These are phyloP conservation scores for Lentinula lateritia DNA, from an alignment of 768 basidiomycete species.

Conservation along the genomic window DNA sequence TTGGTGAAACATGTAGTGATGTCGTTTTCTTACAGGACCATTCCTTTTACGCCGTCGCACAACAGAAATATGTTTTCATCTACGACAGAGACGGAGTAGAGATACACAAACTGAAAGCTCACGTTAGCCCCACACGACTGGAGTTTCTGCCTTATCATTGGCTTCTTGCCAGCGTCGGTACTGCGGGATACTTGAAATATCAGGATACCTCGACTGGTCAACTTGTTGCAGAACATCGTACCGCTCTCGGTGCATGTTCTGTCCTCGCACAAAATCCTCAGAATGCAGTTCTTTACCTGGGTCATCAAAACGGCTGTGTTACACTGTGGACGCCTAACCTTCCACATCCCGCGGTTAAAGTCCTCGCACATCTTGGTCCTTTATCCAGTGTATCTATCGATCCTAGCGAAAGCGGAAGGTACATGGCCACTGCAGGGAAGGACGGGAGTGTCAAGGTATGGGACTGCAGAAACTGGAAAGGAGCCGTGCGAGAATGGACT, in stretches of 20 bases:
- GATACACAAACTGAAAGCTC: constrained; percentile 75
- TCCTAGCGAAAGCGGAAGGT: constrained; percentile 77
- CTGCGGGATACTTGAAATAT: constrained; percentile 90
- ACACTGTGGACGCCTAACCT: constrained; percentile 97
- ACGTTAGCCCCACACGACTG: constrained; percentile 84
- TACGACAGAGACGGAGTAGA: constrained; percentile 95
- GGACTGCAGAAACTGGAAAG: constrained; percentile 97
- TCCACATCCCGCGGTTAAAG: constrained; percentile 84
- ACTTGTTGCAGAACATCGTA: constrained; percentile 81
- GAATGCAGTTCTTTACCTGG: constrained; percentile 91
- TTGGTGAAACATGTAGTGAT: constrained; percentile 88
- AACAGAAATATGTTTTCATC: constrained; percentile 93
- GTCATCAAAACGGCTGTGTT: constrained; percentile 93
- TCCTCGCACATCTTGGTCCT: constrained; percentile 88
- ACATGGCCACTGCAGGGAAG: constrained; percentile 85
- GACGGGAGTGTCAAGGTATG: constrained; percentile 92
- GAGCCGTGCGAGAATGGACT: constrained; percentile 70
- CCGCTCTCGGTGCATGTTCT: constrained; percentile 79
- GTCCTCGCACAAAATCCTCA: constrained; percentile 90
- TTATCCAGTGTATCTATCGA: constrained; percentile 79
- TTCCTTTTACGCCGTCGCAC: constrained; percentile 90
- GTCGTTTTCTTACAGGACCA: constrained; percentile 93
- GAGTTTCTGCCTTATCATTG: constrained; percentile 96
- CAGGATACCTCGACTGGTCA: constrained; percentile 95
- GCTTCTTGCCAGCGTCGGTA: constrained; percentile 82